These are phyloP conservation scores for Lactarius sp. DNA, from an alignment of 768 basidiomycete species.

Conservation along the genomic window DNA sequence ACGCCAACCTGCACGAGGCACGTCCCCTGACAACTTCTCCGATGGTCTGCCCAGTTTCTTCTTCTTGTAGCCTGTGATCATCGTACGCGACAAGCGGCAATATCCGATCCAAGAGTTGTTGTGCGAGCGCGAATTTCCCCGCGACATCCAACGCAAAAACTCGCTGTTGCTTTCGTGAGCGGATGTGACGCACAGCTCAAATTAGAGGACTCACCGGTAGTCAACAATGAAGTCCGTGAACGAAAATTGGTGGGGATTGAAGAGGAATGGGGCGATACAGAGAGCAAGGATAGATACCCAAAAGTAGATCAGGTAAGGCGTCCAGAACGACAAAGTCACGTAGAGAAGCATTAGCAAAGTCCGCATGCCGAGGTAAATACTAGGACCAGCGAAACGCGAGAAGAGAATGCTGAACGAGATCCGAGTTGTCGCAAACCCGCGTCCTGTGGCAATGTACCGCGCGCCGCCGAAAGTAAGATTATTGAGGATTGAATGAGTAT, in stretches of 20 bases:
- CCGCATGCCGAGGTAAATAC: constrained; percentile 95
- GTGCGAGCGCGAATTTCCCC: constrained; percentile 96
- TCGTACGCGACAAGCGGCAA: constrained; percentile 93
- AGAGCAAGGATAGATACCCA: constrained; percentile 93
- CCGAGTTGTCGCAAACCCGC: constrained; percentile 96
- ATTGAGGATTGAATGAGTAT: constrained; percentile 94
- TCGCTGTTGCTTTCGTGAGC: constrained; percentile 47
- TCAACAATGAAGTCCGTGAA: constrained; percentile 97
- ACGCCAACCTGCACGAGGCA: constrained; percentile 90
- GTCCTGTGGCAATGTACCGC: constrained; percentile 96
- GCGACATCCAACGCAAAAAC: constrained; percentile 98
- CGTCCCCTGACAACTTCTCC: constrained; percentile 95
- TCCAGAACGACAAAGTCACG: constrained; percentile 89
- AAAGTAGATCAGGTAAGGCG: constrained; percentile 92
- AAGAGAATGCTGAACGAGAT: constrained; percentile 94
- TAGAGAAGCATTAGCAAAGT: constrained; percentile 90
- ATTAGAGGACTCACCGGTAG: constrained; percentile 54
- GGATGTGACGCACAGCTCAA: background rate
- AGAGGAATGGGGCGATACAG: constrained; percentile 94
- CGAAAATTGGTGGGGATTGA: constrained; percentile 99
- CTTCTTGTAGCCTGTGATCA: constrained; percentile 99
- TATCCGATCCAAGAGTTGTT: constrained; percentile 99
- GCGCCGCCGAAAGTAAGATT: constrained; percentile 98
- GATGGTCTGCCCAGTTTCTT: too few relatives aligned
- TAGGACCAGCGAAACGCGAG: constrained; percentile 97